phyloP scores from a whole-genome alignment of 1,284 basidiomycete genomes.

The Ganoderma sinense region DNA sequence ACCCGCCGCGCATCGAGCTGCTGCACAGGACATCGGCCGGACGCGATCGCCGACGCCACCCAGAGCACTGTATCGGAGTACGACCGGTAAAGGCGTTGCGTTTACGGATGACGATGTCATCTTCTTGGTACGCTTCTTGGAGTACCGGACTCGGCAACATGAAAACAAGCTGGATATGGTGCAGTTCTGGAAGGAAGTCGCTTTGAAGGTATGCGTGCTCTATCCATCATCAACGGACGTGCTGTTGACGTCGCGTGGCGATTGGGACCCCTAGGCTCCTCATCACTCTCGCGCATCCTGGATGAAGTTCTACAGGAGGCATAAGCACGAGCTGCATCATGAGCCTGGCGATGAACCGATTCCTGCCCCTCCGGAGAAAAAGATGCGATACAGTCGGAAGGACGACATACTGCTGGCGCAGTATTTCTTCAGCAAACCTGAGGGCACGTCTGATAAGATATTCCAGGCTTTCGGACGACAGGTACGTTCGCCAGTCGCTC shows the following conservation, averaged over 20 bases:
- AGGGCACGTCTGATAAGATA: slow-evolving; percentile 81
- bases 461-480: slow-evolving; percentile 77
- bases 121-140: slow-evolving; percentile 77
- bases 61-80: slow-evolving; percentile 76
- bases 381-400: slow-evolving; percentile 79
- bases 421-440: slow-evolving; percentile 71
- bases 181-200: slow-evolving; percentile 85
- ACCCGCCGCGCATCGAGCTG: slow-evolving; percentile 51
- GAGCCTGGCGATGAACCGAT: slow-evolving; percentile 68
- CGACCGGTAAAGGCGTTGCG: slow-evolving; percentile 85
- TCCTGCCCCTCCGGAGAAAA: slow-evolving; percentile 81
- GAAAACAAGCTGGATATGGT: slow-evolving; percentile 78
- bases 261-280: slow-evolving; percentile 60
- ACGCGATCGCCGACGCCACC: slow-evolving; percentile 81
- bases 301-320: slow-evolving; percentile 89
- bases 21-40: slow-evolving; percentile 50
- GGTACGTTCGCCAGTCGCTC: slow-evolving; percentile 46
- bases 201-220: slow-evolving; percentile 59
- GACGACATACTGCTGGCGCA: slow-evolving; percentile 81
- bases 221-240: neutral
- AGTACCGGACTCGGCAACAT: slow-evolving; percentile 58
- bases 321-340: slow-evolving; percentile 80
- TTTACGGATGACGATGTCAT: slow-evolving; percentile 82
- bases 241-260: neutral
- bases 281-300: slow-evolving; percentile 88